Evolutionary conservation across 208 protist species (phyloP).

Genomic region (Trypanosoma avium): DNA sequence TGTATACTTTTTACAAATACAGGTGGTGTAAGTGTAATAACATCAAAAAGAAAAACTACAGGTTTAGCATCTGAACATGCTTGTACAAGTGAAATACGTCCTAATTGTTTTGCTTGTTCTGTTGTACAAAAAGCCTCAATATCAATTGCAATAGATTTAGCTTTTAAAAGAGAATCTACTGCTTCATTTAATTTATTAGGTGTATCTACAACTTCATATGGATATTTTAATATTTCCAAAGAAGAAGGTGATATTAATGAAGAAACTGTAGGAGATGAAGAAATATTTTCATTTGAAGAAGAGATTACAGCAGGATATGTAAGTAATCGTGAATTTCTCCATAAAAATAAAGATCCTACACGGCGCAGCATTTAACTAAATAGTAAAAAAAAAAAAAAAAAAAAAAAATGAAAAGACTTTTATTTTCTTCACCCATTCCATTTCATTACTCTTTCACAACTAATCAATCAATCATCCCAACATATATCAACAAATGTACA

Average conservation of each 20-base stretch:
- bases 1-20: conserved; percentile 35
- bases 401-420: background rate
- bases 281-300: background rate
- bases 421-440: too few species aligned
- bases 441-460: too few species aligned
- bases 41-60: conserved; percentile 84
- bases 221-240: conserved; percentile 49
- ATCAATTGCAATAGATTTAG: conserved; percentile 69
- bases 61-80: conserved; percentile 54
- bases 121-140: conserved; percentile 85
- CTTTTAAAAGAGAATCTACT: conserved; percentile 32
- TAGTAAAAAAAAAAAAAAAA: conserved; percentile 3
- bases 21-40: conserved; percentile 53
- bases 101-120: conserved; percentile 59
- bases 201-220: conserved; percentile 69
- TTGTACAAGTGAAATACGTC: conserved; percentile 82
- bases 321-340: conserved; percentile 5
- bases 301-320: background rate
- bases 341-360: conserved; percentile 1
- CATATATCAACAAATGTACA: background rate
- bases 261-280: background rate
- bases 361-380: conserved; percentile 12
- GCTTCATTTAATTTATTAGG: conserved; percentile 33
- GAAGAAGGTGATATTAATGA: conserved; percentile 4
- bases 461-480: too few species aligned